These are phyloP conservation scores for Sclerotinia minor DNA, from an alignment of 2,329 filamentous ascomycete genomes.

Conservation along the genomic window DNA sequence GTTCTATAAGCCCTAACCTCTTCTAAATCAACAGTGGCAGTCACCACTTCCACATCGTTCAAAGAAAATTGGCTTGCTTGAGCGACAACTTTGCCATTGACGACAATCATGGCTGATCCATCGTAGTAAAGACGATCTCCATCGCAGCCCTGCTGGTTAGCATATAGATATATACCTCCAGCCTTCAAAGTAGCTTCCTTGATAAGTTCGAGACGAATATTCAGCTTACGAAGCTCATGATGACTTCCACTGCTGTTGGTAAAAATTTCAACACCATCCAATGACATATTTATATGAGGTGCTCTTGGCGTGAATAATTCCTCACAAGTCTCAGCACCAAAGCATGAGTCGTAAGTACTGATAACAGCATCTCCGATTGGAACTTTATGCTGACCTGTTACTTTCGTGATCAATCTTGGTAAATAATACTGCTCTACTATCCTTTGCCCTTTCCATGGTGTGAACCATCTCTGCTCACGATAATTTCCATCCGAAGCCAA, in stretches of 20 bases:
- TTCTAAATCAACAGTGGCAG: conserved; percentile 68
- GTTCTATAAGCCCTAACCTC: conserved; percentile 64
- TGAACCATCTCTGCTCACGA: conserved; percentile 62
- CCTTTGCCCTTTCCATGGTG: conserved; percentile 58
- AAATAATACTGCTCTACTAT: conserved; percentile 66
- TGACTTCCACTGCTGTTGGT: conserved; percentile 71
- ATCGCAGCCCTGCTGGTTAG: conserved; percentile 61
- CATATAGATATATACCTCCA: conserved; percentile 61
- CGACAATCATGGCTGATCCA: conserved; percentile 59
- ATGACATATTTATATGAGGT: conserved; percentile 55
- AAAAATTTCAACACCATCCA: conserved; percentile 71
- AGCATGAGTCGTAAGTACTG: conserved; percentile 58
- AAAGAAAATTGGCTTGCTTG: conserved; percentile 50
- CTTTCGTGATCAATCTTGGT: conserved; percentile 52
- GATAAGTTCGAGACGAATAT: conserved; percentile 64
- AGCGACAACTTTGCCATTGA: conserved; percentile 61
- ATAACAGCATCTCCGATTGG: conserved; percentile 60
- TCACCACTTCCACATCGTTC: conserved; percentile 64
- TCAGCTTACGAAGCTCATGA: conserved; percentile 65
- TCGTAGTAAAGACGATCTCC: conserved; percentile 59
- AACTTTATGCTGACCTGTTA: conserved; percentile 53
- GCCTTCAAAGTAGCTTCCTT: conserved; percentile 63
- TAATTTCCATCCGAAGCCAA: conserved; percentile 72
- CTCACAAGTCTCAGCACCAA: conserved; percentile 68
- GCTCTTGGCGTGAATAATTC: conserved; percentile 57